Evolutionary conservation across 2,329 filamentous ascomycete genomes (phyloP).

Genomic region (Pseudocercospora macadamiae): DNA sequence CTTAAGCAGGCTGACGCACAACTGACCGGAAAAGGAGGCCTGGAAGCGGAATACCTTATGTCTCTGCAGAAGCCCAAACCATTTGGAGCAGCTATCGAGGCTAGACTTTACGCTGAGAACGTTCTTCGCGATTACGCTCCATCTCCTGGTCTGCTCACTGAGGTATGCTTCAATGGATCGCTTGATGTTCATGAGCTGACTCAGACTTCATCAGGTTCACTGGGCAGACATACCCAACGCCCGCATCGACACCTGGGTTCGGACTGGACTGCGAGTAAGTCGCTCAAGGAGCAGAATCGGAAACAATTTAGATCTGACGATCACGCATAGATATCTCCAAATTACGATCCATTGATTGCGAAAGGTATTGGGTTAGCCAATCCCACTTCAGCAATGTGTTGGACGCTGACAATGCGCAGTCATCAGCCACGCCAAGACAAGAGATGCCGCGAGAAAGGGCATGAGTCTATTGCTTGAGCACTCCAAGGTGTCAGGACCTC

Average conservation of each 20-base stretch:
- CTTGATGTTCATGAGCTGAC: background rate
- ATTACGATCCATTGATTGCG: slow-evolving; percentile 52
- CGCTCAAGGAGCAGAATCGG: no score
- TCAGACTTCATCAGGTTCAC: slow-evolving; percentile 37
- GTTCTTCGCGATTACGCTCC: slow-evolving; percentile 63
- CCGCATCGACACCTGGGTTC: slow-evolving; percentile 67
- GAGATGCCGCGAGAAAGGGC: slow-evolving; percentile 48
- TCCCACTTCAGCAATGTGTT: slow-evolving; percentile 40
- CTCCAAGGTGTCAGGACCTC: slow-evolving; percentile 56
- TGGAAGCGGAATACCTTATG: slow-evolving; percentile 47
- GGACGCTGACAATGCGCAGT: slow-evolving; percentile 45
- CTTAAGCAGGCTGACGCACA: slow-evolving; percentile 58
- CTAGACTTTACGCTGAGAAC: slow-evolving; percentile 61
- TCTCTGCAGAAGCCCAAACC: slow-evolving; percentile 48
- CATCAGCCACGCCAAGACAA: slow-evolving; percentile 55
- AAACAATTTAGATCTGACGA: no score
- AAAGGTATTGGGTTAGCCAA: slow-evolving; percentile 10
- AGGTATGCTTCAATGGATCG: slow-evolving; percentile 32
- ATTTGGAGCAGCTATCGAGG: slow-evolving; percentile 56
- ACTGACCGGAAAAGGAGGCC: slow-evolving; percentile 48
- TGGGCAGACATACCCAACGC: slow-evolving; percentile 54
- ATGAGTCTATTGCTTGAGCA: slow-evolving; percentile 49
- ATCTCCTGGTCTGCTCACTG: slow-evolving; percentile 61
- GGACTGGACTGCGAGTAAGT: slow-evolving; percentile 51
- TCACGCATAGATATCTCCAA: slow-evolving; percentile 59